phyloP scores from a whole-genome alignment of 202 grass and related monocot genomes.

The Alloteropsis angusta region DNA sequence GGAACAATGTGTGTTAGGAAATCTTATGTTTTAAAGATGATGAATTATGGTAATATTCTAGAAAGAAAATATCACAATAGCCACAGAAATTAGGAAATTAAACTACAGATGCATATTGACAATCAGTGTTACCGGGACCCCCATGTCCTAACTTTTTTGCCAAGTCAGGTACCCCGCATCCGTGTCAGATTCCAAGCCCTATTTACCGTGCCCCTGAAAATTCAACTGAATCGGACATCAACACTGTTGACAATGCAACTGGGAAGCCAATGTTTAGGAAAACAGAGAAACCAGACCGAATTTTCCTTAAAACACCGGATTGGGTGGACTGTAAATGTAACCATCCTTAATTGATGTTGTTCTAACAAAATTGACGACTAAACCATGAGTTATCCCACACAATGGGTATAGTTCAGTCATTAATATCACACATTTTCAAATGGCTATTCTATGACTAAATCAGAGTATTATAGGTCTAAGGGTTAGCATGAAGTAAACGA shows the following conservation, averaged over 20 bases:
- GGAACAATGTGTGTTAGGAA: not conserved
- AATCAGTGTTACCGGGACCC: too few relatives aligned
- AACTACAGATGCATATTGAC: not conserved
- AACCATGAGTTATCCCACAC: not conserved
- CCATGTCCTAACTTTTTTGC: too few relatives aligned
- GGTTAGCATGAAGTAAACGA: not conserved
- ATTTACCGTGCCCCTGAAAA: too few relatives aligned
- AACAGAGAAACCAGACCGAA: not conserved
- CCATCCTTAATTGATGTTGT: not conserved
- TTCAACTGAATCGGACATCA: too few relatives aligned
- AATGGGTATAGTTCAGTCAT: not conserved
- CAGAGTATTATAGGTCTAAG: not conserved
- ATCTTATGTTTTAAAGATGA: not conserved
- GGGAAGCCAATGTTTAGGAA: not conserved
- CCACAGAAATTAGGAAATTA: not conserved
- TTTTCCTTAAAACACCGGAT: not conserved
- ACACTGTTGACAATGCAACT: not conserved
- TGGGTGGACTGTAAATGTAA: not conserved
- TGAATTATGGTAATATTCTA: not conserved
- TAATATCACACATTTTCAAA: not conserved
- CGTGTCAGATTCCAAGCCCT: too few relatives aligned
- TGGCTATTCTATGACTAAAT: not conserved
- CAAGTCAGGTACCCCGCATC: too few relatives aligned
- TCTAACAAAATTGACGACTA: not conserved
- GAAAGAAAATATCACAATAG: not conserved